Base-by-base conservation (phyloP, 2,329 filamentous ascomycete species). In the Colletotrichum sp. region DNA sequence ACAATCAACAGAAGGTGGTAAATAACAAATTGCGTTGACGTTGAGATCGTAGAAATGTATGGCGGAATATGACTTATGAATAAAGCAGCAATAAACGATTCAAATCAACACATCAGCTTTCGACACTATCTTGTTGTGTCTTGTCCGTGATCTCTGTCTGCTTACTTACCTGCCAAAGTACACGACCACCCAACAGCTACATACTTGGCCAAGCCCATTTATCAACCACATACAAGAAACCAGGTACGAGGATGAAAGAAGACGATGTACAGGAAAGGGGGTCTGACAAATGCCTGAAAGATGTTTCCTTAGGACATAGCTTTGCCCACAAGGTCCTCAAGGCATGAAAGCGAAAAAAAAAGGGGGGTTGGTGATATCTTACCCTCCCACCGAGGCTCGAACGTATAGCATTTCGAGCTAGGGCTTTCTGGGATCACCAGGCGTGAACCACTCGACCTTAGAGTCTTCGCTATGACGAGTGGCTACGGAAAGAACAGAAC, bases 21-120 rank as follows among this genome's bases (percentile, higher is more conserved):
- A 32, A 57, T 6, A 26, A 8, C 21, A 49, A 0, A 6, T 0
- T 1, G 49, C 10, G 24, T 5, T 44, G 5, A 36, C 6, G 16
- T 32, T 52, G 44, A 1, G 6, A 52, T 52, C 2, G n/a, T 2
- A 3, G 44, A 21, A 13, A 52, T 0, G 2, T 52, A 21, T 21
- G 44, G 44, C 12, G 44, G 44, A 21, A 21, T 52, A 52, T 52
- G 44, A 52, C 44, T 52, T 8, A 52, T 52, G 44, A 52, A 13
- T 13, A 52, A 52, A 52, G n/a, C n/a, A 12, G 44, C 44, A 52
- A 2, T 52, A 52, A 8, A 52, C 44, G 4, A 13, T 52, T 21
- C 44, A 21, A 52, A 52, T 52, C 6, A 24, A 21, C 44, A 52
- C 10, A 52, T 52, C 10, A 52, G 6, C 44, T 21, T 52, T 52